Evolutionary conservation across 257 asterid genomes (phyloP), one percentile per base, ranked within the genome.

Genomic region (Solanum chmielewskii): DNA sequence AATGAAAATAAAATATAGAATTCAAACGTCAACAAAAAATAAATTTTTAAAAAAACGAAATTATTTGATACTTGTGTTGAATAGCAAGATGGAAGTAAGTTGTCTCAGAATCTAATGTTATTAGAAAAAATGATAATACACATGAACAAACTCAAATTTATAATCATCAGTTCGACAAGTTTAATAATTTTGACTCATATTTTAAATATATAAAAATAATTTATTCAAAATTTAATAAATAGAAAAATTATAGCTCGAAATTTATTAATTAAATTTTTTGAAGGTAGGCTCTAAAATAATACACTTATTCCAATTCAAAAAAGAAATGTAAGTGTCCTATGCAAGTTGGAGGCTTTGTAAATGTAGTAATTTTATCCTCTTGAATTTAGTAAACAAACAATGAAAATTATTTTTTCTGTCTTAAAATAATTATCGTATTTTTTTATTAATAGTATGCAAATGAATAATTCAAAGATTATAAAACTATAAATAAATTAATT

Each of bases 101-200:
- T 71, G 27, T 18, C 27, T 33, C 16, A 18, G 2, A 71, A 16
- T 18, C 0, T 0, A 20, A 4, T 10, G 2, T 73, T 73, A 33
- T 73, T 35, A 9, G 6, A 15, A 71, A 71, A 29, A 29, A 7
- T 8, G 25, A 9, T 16, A n/a, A 70, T 5, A 66, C 0, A 31
- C 0, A 31, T 1, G 1, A 11, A 70, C 0, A 4, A 18, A 70
- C 25, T 31, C 13, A 69, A 31, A 6, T 13, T 31, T 69, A 70
- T 8, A 70, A 2, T 7, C 1, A 31, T 2, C 4, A 2, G 1
- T 16, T 16, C 12, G 1, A 69, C 0, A 8, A 15, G 4, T 8
- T 31, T 1, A 70, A 31, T 16, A 69, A 29, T 1, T 69, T 69
- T 29, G 0, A 15, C 5, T 31, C 23, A 31, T 70, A 70, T 31